Conservation (phyloP, 2,329 filamentous ascomycete genomes). For the Phaeosphaeriaceae sp. region DNA sequence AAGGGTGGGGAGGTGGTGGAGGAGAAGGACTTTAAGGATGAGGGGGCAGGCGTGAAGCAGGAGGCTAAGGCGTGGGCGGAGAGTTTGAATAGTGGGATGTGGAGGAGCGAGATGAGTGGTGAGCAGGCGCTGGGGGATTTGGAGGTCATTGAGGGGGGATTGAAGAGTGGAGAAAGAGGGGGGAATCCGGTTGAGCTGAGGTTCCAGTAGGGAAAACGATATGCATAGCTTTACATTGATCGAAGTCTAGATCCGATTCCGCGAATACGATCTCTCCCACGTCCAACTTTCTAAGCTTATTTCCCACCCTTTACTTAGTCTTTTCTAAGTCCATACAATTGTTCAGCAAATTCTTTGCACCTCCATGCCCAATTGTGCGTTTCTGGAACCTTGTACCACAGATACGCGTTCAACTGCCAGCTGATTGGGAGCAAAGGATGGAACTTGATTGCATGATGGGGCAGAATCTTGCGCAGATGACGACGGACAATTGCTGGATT, state of each 20-base stretch:
- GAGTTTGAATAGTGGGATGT: constrained; percentile 57
- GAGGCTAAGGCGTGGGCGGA: constrained; percentile 70
- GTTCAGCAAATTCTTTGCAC: not conserved
- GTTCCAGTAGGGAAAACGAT: not conserved
- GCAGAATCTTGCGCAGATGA: not conserved
- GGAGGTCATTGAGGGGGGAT: constrained; percentile 58
- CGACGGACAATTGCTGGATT: not conserved
- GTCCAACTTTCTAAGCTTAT: too few relatives aligned
- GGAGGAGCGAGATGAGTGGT: constrained; percentile 61
- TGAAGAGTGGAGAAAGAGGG: constrained; percentile 51
- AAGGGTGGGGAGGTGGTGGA: constrained; percentile 37
- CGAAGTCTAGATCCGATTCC: too few relatives aligned
- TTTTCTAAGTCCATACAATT: too few relatives aligned
- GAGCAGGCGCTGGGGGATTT: constrained; percentile 69
- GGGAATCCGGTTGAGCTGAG: constrained; percentile 39
- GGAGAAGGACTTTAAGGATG: constrained; percentile 56
- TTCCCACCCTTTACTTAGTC: too few relatives aligned
- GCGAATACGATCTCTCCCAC: too few relatives aligned
- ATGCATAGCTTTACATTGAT: too few relatives aligned
- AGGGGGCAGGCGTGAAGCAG: constrained; percentile 63
- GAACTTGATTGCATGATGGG: not conserved
- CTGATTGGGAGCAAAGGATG: not conserved
- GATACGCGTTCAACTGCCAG: not conserved
- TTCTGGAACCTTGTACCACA: not conserved
- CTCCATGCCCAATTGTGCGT: not conserved